Conservation (phyloP, 495 filamentous ascomycete genomes). For the Achaetomiella virescens region DNA sequence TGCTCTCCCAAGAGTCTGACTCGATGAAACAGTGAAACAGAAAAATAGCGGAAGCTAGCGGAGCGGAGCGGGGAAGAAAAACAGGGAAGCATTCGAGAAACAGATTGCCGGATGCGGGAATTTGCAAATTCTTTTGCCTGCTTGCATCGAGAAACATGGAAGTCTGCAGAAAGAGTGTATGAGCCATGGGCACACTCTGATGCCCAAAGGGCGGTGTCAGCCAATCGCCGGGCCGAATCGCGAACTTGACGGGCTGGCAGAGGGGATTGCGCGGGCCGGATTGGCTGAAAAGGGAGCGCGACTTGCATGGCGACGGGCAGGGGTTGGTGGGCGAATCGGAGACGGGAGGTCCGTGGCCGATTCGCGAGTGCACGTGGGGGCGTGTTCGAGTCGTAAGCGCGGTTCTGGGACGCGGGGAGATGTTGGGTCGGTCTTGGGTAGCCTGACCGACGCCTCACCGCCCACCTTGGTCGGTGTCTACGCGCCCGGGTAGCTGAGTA, state of each 20-base stretch:
- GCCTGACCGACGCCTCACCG: background rate
- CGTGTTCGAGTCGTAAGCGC: background rate
- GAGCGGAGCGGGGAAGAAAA: background rate
- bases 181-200: too few species aligned
- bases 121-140: background rate
- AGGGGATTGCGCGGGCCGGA: constrained; percentile 1
- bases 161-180: too few species aligned
- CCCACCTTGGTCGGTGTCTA: background rate
- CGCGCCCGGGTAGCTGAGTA: constrained; percentile 3
- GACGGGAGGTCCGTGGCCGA: background rate
- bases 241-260: constrained; percentile 10
- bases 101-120: constrained; percentile 7
- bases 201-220: constrained; percentile 2
- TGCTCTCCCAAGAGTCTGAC: too few species aligned
- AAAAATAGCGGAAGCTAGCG: background rate
- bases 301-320: constrained; percentile 6
- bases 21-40: constrained; percentile 1
- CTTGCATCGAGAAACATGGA: background rate
- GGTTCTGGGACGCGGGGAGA: background rate
- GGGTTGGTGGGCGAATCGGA: constrained; percentile 3
- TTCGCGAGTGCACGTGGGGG: constrained; percentile 5
- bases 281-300: constrained; percentile 1
- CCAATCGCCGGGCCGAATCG: constrained; percentile 12
- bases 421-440: background rate
- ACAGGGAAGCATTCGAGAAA: background rate